Percentiles rank a stretch among this genome's conserved stretches.
phyloP scores from a whole-genome alignment of 305 asterid species.

The Fraxinus xanthoxyloides region DNA sequence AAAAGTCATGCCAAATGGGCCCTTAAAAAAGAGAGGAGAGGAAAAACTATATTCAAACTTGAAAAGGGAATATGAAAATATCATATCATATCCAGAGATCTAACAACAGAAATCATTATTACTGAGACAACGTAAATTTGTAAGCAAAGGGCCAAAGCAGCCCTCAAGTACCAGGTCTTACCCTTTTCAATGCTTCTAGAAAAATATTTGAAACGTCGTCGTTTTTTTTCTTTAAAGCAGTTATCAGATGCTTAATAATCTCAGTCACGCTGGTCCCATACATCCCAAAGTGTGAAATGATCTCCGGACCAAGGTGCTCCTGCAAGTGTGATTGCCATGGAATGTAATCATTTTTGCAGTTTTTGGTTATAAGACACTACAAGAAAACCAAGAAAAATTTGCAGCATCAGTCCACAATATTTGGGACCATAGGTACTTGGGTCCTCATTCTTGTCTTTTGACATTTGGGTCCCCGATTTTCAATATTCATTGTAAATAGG shows the following conservation, averaged over 20 bases:
- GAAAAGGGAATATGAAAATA: neutral
- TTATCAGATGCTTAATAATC: conserved; percentile 78
- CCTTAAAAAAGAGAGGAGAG: neutral
- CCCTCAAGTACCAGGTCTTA: conserved; percentile 23
- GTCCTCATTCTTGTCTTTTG: neutral
- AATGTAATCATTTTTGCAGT: neutral
- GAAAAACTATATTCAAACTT: neutral
- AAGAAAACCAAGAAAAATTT: neutral
- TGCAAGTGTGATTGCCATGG: conserved; percentile 35
- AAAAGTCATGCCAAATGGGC: neutral
- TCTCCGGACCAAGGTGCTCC: conserved; percentile 82
- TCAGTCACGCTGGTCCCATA: conserved; percentile 67
- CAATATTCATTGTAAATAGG: neutral
- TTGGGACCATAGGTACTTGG: neutral
- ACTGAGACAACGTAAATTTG: neutral
- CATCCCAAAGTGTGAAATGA: conserved; percentile 66
- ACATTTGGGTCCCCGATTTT: neutral
- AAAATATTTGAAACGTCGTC: conserved; percentile 58
- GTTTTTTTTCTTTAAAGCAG: conserved; percentile 63
- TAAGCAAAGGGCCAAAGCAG: conserved; percentile 12
- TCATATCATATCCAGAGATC: neutral
- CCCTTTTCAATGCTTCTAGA: conserved; percentile 74
- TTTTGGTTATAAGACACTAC: conserved; percentile 10
- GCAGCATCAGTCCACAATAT: neutral
- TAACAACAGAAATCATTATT: neutral